Evolutionary conservation across 495 filamentous ascomycete genomes (phyloP).

Genomic region (Aspergillus nanangensis): DNA sequence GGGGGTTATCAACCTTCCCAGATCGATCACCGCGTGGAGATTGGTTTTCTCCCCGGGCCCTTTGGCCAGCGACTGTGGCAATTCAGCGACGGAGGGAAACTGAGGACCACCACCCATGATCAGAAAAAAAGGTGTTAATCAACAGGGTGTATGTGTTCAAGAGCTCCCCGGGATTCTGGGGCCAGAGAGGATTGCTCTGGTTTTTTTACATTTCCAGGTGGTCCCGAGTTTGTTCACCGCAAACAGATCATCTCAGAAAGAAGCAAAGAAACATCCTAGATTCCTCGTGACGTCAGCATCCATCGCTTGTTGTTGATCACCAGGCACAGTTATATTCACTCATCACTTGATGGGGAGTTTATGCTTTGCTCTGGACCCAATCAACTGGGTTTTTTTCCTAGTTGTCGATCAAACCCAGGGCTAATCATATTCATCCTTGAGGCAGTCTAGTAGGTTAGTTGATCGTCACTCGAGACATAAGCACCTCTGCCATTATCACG

Average conservation of each 20-base stretch:
- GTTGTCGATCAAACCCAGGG: too few species aligned
- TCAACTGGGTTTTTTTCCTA: too few species aligned
- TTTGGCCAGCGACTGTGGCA: neutral
- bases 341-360: too few species aligned
- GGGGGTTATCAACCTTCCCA: conserved; percentile 19
- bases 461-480: too few species aligned
- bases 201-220: too few species aligned
- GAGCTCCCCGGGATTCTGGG: neutral
- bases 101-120: conserved; percentile 1
- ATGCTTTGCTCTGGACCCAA: too few species aligned
- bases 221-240: too few species aligned
- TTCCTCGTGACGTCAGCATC: neutral
- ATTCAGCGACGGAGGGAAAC: neutral
- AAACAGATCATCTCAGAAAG: neutral
- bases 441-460: too few species aligned
- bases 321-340: too few species aligned
- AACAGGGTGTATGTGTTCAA: neutral
- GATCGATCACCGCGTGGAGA: conserved; percentile 24
- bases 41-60: neutral
- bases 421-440: too few species aligned
- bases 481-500: too few species aligned
- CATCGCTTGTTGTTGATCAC: too few species aligned
- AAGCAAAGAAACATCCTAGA: neutral
- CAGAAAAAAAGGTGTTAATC: neutral
- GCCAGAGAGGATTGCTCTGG: neutral